Evolutionary conservation across 2,329 filamentous ascomycete species (phyloP), one percentile per base, ranked within the genome.

Genomic region (Ophiosphaerella herpotricha): DNA sequence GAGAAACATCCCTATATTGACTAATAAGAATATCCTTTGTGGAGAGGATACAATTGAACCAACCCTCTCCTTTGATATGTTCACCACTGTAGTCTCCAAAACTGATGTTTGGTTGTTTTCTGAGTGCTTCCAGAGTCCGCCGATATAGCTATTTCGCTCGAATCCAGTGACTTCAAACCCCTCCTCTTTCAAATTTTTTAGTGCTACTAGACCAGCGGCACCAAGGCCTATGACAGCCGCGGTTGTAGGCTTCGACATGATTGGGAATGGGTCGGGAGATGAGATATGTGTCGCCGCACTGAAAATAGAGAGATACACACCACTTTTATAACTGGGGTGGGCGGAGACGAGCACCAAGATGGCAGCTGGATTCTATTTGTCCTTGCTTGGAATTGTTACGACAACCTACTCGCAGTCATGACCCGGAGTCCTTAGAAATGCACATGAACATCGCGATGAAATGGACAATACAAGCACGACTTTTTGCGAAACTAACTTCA

Each of bases 41-140:
- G 2, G n/a, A 14, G 6, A 33, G 5, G 13, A 34, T 23, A n/a
- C 11, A 7, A n/a, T 35, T 29, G 33, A 23, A 29, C 41, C 14
- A 7, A 54, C 55, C 29, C 58, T 46, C 24, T 66, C 55, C 44
- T 58, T 64, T 5, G 61, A 64, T 7, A 61, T 50, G 32, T 64
- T 64, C 4, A 58, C 58, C 4, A 56, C 44, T 1, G 61, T 66
- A 8, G 40, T 61, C 9, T 52, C 36, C 26, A 64, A 40, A 2
- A 66, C 61, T 8, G 61, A 64, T 0, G 59, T 61, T 39, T 57
- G 54, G n/a, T 64, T 55, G 29, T 57, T 40, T 14, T 52, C 46
- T 0, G 60, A 61, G 29, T 57, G 63, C 23, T 61, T 55, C 63
- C 61, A 66, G 12, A 64, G 26, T 3, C 63, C 61, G n/a, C 61